Conservation (phyloP, 73 alveolate species). For the Tetrahymena borealis region DNA sequence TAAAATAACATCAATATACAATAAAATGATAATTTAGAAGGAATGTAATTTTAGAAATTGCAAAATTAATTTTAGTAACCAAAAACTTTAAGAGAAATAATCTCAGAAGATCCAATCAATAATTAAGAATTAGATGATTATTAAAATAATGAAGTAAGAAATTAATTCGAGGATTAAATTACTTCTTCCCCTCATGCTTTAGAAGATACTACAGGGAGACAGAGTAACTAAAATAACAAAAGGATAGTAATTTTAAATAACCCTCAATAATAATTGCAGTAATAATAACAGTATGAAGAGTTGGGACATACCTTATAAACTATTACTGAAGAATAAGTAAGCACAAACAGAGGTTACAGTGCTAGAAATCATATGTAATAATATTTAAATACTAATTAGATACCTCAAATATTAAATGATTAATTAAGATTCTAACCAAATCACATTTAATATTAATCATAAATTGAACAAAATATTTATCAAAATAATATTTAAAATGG, state of each 20-base stretch:
- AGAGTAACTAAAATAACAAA: no score
- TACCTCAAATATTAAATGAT: background rate
- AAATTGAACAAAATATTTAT: background rate
- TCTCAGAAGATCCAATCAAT: no score
- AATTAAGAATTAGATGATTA: no score
- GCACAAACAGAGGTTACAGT: background rate
- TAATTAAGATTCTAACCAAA: background rate
- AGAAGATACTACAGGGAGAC: no score
- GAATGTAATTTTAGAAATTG: background rate
- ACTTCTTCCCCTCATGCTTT: no score
- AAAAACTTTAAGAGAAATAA: no score
- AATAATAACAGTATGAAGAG: background rate
- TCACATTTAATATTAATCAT: background rate
- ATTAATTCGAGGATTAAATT: no score
- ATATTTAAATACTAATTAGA: background rate
- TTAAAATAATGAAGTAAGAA: no score
- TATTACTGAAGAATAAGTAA: background rate
- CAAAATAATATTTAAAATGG: background rate
- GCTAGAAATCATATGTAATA: background rate
- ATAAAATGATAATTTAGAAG: background rate
- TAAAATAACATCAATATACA: background rate
- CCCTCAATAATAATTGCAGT: background rate
- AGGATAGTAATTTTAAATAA: background rate
- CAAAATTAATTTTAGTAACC: background rate
- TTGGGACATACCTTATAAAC: background rate